Conservation (phyloP, 2,329 filamentous ascomycete genomes). For the Ophiostoma novo-ulmi region DNA sequence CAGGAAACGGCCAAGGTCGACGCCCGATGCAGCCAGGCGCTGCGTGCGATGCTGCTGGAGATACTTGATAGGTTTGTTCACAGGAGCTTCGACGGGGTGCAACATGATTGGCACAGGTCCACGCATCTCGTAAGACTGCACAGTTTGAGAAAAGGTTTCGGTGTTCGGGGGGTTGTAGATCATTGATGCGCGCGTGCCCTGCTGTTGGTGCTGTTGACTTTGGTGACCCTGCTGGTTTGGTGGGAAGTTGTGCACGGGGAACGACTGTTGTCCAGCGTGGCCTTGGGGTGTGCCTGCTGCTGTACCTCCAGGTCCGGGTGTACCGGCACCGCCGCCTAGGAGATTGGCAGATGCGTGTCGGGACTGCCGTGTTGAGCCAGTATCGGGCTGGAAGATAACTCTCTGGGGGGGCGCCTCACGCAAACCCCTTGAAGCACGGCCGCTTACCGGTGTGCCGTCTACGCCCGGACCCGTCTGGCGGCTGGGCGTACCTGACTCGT, state of each 20-base stretch:
- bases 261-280: constrained; percentile 27
- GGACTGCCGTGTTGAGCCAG: constrained; percentile 57
- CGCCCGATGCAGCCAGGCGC: constrained; percentile 37
- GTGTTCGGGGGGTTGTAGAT: constrained; percentile 50
- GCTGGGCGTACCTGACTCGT: constrained; percentile 39
- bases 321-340: background rate
- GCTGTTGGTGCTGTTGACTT: constrained; percentile 9
- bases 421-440: constrained; percentile 58
- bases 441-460: constrained; percentile 42
- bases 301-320: background rate
- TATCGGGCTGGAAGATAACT: constrained; percentile 79
- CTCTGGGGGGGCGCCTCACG: constrained; percentile 80
- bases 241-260: constrained; percentile 23
- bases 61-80: constrained; percentile 67
- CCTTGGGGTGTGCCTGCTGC: constrained; percentile 26
- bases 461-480: constrained; percentile 42
- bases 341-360: constrained; percentile 53
- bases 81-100: constrained; percentile 68
- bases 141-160: constrained; percentile 54
- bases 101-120: constrained; percentile 56
- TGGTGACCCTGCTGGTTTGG: constrained; percentile 18
- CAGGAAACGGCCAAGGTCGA: constrained; percentile 51
- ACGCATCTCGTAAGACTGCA: constrained; percentile 66
- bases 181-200: constrained; percentile 30
- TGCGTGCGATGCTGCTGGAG: constrained; percentile 49